Evolutionary conservation across 2,329 filamentous ascomycete genomes (phyloP), one percentile per base, ranked within the genome.

Genomic region (Colletotrichum trifolii): DNA sequence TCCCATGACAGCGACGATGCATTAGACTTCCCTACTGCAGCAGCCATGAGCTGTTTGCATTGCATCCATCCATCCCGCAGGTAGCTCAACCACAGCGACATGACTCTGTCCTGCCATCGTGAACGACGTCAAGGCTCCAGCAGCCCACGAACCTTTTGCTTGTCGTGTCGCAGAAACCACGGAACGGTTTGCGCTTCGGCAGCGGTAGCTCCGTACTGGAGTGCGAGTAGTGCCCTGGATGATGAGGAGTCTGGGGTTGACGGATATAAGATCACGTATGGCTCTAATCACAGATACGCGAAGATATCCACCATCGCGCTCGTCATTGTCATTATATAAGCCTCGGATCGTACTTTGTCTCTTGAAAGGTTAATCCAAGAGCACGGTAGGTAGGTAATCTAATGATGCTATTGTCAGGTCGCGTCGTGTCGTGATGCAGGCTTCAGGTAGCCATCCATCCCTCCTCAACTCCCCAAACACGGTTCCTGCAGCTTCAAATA

Each of bases 61-160:
- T 52, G 49, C 50, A 34, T 52, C 39, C 50, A 56, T 45, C 50
- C 47, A 45, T 25, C 43, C 33, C 48, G 38, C 11, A 36, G 35
- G 25, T 11, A 52, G 54, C 13, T 25, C 13, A 25, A 25, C 25
- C 25, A 13, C 60, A 13, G 17, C 17, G 15, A 54, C 43, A 60
- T 54, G 49, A 49, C 34, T 50, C 50, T 35, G n/a, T 48, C 34
- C 34, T 43, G 49, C 33, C 43, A 17, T 54, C 33, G 48, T 25
- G 50, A 60, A 60, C 56, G 43, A 55, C 56, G 55, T 60, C 56
- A 60, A 54, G 17, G 56, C 49, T 15, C 48, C 35, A 43, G 52
- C 25, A 49, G 43, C 39, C 33, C 35, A 42, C 35, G 35, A 39
- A 43, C n/a, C n/a, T 34, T 60, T 50, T 38, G 15, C 43, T 38